Base-by-base conservation (phyloP, 2,329 filamentous ascomycete species). In the Volutella citrinella region DNA sequence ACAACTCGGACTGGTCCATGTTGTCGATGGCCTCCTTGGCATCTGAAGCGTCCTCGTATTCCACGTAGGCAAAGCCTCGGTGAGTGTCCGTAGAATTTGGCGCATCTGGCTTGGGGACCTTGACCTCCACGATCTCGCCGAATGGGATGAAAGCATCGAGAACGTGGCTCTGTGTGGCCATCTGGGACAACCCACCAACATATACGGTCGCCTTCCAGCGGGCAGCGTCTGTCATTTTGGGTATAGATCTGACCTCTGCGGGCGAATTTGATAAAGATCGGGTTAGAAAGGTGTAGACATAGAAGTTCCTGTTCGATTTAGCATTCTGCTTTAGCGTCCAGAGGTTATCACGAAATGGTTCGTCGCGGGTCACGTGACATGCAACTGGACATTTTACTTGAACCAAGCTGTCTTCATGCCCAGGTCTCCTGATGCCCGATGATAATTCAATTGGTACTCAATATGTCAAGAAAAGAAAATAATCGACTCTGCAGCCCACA, bases 1-100 rank as follows among this genome's bases (percentile, higher is more conserved):
- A 97, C 27, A 98, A 77, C 66, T 97, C 91, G 41, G 90, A 85
- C 60, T 95, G 89, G 59, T 98, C 88, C 91, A 98, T 97, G 59
- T 98, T 98, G 72, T 97, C 89, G 60, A 98, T 95, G 31, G 93
- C 93, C 64, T 97, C 91, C 55, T 82, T 82, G 18, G 90, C 91
- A 64, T 98, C 93, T 37, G 83, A 78, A 10, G 80, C 74, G 37
- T 88, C 77, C 53, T 96, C 89, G 56, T 87, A 98, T 57, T 98
- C 93, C 31, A 98, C 87, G 59, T 98, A 97, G 38, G 90, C 93
- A 62, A 97, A 98, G 1, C 94, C 93, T 32, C 90, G 76, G 61
- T 98, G 93, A 19, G 80, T 69, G 24, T 94, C 87, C 29, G 76
- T 80, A 7, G 84, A 80, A 43, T 87, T 89, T 46, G 84, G 83